A percentile compares a stretch with the other conserved stretches of the same genome.
Conservation (phyloP, 139 green algal species). For the Haematococcus lacustris region DNA sequence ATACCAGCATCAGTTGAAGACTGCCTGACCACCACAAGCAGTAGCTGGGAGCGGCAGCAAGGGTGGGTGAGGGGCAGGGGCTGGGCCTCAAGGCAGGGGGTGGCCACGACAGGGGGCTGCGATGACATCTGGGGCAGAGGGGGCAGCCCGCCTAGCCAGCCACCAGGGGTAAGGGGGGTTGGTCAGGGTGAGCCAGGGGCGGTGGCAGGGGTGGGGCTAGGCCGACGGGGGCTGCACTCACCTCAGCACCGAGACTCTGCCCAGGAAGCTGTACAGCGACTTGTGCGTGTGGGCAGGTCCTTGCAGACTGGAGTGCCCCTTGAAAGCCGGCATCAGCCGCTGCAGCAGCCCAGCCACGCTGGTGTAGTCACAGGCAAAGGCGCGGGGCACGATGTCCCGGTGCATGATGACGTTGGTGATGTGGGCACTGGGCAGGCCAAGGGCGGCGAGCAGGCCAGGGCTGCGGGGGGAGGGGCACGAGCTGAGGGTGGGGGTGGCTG, state of each 20-base stretch:
- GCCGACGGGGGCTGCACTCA: slow-evolving; percentile 4
- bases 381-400: slow-evolving; percentile 93
- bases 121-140: neutral
- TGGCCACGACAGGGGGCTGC: neutral
- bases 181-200: neutral
- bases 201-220: neutral
- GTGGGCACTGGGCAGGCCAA: slow-evolving; percentile 35
- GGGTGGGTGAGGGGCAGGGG: neutral
- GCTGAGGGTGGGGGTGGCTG: no score
- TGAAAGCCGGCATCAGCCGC: slow-evolving; percentile 56
- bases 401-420: slow-evolving; percentile 89
- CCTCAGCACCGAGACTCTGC: slow-evolving; percentile 71
- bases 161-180: neutral
- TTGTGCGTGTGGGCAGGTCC: slow-evolving; percentile 22
- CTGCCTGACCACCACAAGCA: no score
- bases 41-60: no score
- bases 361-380: slow-evolving; percentile 96
- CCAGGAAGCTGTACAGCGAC: slow-evolving; percentile 85
- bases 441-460: slow-evolving; percentile 16
- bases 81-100: neutral
- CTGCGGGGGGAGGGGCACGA: no score
- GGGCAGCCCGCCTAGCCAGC: neutral
- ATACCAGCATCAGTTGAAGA: neutral
- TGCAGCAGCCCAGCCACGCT: slow-evolving; percentile 55
- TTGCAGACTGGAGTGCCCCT: slow-evolving; percentile 64